Percentiles rank a stretch among this genome's conserved stretches.
phyloP scores from a whole-genome alignment of 75 land plant genomes.

The Isoetes taiwanensis region DNA sequence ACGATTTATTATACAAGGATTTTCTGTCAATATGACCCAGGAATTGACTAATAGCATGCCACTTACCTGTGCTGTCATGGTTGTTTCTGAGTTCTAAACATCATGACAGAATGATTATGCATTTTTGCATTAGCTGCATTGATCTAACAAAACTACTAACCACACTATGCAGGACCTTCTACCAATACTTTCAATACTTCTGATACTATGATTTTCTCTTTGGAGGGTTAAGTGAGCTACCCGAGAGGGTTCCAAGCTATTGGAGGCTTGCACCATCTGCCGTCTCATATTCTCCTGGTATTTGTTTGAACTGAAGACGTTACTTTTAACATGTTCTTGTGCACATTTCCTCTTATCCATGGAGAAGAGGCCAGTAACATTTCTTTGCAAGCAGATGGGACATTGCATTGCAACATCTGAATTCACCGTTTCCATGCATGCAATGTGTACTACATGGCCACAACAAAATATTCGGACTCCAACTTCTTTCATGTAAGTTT shows the following conservation, averaged over 20 bases:
- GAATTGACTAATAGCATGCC: not conserved
- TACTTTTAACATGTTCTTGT: constrained; percentile 28
- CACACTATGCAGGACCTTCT: constrained; percentile 40
- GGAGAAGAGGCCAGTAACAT: no score
- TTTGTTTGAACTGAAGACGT: constrained; percentile 20
- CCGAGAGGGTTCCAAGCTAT: constrained; percentile 14
- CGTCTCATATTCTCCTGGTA: constrained; percentile 23
- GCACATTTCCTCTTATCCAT: constrained; percentile 11
- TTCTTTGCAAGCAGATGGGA: not conserved
- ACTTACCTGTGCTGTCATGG: not conserved
- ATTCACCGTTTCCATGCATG: constrained; percentile 41
- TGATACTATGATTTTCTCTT: constrained; percentile 5
- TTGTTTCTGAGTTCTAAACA: no score
- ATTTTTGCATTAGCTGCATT: not conserved
- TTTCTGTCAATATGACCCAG: not conserved
- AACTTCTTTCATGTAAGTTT: not conserved
- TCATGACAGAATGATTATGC: no score
- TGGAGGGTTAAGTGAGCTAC: no score
- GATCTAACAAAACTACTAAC: not conserved
- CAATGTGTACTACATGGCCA: constrained; percentile 72
- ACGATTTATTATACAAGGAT: constrained; percentile 3
- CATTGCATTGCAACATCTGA: not conserved
- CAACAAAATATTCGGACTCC: constrained; percentile 51
- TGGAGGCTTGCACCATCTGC: constrained; percentile 13
- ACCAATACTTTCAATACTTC: constrained; percentile 21